These are phyloP conservation scores for Phialemonium atrogriseum DNA, from an alignment of 2,329 filamentous ascomycete species.

Conservation along the genomic window DNA sequence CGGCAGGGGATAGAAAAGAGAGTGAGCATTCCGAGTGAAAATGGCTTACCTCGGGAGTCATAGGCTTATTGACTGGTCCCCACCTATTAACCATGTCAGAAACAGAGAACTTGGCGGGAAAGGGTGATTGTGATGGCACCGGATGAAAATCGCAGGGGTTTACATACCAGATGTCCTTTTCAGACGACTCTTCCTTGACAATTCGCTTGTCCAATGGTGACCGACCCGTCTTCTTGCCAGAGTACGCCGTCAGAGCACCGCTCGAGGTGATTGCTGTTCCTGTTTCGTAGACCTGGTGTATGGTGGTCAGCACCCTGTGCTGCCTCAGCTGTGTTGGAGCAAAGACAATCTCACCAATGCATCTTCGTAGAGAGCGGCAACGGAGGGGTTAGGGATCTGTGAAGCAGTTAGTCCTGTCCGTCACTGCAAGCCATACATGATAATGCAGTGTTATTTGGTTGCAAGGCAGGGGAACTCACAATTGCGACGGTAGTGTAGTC, in stretches of 20 bases:
- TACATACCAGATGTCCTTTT: slow-evolving; percentile 77
- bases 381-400: slow-evolving; percentile 81
- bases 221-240: slow-evolving; percentile 93
- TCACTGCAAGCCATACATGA: slow-evolving; percentile 2
- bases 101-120: neutral
- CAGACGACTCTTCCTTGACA: slow-evolving; percentile 81
- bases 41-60: slow-evolving; percentile 82
- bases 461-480: slow-evolving; percentile 45
- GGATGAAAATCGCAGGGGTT: too few relatives aligned
- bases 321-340: neutral
- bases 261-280: slow-evolving; percentile 95
- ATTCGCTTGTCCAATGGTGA: slow-evolving; percentile 97
- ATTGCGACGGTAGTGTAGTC: slow-evolving; percentile 98
- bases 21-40: slow-evolving; percentile 7
- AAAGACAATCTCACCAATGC: slow-evolving; percentile 56
- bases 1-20: slow-evolving; percentile 3
- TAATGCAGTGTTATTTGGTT: neutral
- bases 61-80: slow-evolving; percentile 99
- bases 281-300: slow-evolving; percentile 65
- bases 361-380: slow-evolving; percentile 96
- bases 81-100: slow-evolving; percentile 41
- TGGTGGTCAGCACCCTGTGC: slow-evolving; percentile 4
- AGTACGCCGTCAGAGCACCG: slow-evolving; percentile 94
- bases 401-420: slow-evolving; percentile 13
- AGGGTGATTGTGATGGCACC: too few relatives aligned